phyloP scores from a whole-genome alignment of 2,329 filamentous ascomycete species.

The Pyricularia grisea region DNA sequence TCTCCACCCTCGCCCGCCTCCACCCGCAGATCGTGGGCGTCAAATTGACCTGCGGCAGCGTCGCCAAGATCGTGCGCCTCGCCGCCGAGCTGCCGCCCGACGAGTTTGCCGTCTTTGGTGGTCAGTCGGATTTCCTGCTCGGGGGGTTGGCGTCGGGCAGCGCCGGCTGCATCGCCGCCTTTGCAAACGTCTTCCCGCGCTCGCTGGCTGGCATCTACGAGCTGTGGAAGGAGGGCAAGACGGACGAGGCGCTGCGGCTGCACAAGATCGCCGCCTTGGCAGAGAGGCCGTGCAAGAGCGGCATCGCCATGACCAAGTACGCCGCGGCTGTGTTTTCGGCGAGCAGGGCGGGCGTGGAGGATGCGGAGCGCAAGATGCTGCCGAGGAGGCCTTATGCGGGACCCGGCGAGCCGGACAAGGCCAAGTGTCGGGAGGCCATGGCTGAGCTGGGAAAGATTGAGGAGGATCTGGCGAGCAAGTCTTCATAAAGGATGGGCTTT shows the following conservation, averaged over 20 bases:
- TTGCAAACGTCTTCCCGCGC: slow-evolving; percentile 53
- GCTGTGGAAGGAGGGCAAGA: slow-evolving; percentile 33
- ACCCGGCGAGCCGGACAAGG: slow-evolving; percentile 32
- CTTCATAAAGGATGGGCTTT: background rate
- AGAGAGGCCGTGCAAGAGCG: slow-evolving; percentile 55
- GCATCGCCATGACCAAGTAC: slow-evolving; percentile 61
- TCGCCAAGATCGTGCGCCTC: slow-evolving; percentile 61
- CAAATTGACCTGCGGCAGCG: slow-evolving; percentile 56
- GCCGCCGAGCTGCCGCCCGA: slow-evolving; percentile 36
- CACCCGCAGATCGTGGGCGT: slow-evolving; percentile 13
- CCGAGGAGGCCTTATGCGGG: slow-evolving; percentile 54
- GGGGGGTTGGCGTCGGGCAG: slow-evolving; percentile 49
- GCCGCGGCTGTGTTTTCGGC: slow-evolving; percentile 53
- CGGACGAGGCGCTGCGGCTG: slow-evolving; percentile 44
- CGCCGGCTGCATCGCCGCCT: slow-evolving; percentile 51
- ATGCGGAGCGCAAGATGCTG: slow-evolving; percentile 45
- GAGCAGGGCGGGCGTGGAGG: slow-evolving; percentile 45
- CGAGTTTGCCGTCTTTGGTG: slow-evolving; percentile 59
- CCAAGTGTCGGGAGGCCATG: slow-evolving; percentile 28
- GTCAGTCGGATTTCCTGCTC: slow-evolving; percentile 64
- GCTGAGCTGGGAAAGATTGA: slow-evolving; percentile 34
- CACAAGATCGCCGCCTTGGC: slow-evolving; percentile 55
- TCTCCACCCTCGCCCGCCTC: slow-evolving; percentile 37
- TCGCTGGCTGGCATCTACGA: slow-evolving; percentile 48
- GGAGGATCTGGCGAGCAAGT: slow-evolving; percentile 16